Percentiles rank a stretch among this genome's conserved stretches.
Conservation (phyloP, 495 filamentous ascomycete genomes). For the Aspergillus sparsus region DNA sequence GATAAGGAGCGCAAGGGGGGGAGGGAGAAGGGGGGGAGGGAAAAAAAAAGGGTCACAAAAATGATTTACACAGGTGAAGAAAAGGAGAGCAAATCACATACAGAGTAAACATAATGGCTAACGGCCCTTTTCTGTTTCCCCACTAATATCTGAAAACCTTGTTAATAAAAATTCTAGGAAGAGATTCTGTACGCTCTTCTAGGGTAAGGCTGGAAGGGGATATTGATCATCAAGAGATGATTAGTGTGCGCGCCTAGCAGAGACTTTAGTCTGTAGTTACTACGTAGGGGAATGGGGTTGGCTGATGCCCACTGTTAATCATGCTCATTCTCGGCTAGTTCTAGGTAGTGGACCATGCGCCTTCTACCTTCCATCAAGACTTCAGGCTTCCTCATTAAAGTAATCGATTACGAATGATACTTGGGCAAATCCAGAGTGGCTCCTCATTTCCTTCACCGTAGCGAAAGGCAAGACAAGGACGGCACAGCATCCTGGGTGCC, state of each 20-base stretch:
- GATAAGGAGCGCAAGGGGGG: conserved; percentile 3
- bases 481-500: not conserved
- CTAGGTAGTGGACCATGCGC: not conserved
- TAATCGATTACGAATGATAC: conserved; percentile 9
- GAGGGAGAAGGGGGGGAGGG: not conserved
- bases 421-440: not conserved
- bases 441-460: not conserved
- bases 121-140: not conserved
- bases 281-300: not conserved
- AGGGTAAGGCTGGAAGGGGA: conserved; percentile 1
- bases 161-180: not conserved
- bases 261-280: not conserved
- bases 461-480: not conserved
- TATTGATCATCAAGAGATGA: not conserved
- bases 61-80: not conserved
- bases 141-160: not conserved
- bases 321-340: not conserved
- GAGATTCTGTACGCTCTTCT: not conserved
- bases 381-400: conserved; percentile 7
- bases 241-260: not conserved
- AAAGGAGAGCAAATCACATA: not conserved
- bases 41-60: not conserved
- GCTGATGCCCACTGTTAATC: not conserved
- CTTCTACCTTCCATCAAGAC: not conserved
- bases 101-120: not conserved